These are phyloP conservation scores for Xylariales sp. DNA, from an alignment of 2,329 filamentous ascomycete species.

Conservation along the genomic window DNA sequence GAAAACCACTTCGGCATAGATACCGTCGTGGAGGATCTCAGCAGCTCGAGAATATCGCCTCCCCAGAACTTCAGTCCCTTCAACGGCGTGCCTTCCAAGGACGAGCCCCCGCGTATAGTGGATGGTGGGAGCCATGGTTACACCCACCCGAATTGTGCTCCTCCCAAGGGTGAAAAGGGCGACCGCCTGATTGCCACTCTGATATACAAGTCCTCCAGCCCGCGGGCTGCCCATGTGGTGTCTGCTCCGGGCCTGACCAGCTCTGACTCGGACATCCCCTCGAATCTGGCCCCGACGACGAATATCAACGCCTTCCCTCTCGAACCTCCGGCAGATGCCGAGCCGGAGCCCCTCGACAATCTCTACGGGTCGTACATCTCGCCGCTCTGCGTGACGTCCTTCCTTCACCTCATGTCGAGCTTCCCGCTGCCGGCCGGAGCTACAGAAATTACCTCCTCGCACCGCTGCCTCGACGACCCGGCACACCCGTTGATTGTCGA, in stretches of 20 bases:
- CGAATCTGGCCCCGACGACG: constrained; percentile 56
- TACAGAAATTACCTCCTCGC: constrained; percentile 54
- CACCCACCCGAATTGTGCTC: constrained; percentile 60
- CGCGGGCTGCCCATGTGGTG: constrained; percentile 23
- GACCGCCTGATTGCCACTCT: constrained; percentile 58
- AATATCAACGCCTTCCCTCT: constrained; percentile 56
- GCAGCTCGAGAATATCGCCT: constrained; percentile 30
- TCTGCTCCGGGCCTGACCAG: constrained; percentile 31
- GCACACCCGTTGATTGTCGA: constrained; percentile 62
- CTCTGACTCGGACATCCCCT: constrained; percentile 37
- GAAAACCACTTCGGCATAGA: constrained; percentile 60
- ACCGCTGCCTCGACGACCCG: constrained; percentile 60
- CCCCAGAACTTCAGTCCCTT: constrained; percentile 44
- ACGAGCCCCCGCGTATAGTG: constrained; percentile 55
- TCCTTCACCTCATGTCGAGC: constrained; percentile 61
- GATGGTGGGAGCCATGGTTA: constrained; percentile 60
- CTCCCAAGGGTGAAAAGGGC: constrained; percentile 40
- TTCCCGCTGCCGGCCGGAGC: constrained; percentile 51
- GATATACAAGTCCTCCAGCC: constrained; percentile 50
- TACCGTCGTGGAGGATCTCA: constrained; percentile 56
- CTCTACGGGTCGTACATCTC: constrained; percentile 64
- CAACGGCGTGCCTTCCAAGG: constrained; percentile 56
- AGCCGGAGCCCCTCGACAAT: constrained; percentile 58
- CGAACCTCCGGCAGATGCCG: constrained; percentile 48
- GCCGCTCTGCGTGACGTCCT: constrained; percentile 60